Evolutionary conservation across 805 yeast species (phyloP), one percentile per base, ranked within the genome.

Genomic region (Candida khao-thaluensis): DNA sequence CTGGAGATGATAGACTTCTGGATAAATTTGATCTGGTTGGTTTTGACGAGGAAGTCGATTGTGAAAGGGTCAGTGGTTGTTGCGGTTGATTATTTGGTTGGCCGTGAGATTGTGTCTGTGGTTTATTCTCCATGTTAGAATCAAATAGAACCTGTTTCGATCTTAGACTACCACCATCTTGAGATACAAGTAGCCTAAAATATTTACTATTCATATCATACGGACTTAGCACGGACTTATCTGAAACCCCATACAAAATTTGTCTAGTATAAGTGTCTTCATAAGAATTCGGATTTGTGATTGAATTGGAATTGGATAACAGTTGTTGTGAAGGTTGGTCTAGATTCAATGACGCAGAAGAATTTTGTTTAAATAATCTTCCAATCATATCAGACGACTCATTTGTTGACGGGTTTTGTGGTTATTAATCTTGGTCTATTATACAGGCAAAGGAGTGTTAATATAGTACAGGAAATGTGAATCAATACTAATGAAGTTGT

Each of bases 131-230:
- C 6, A 11, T 25, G 21, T 30, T 24, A 3, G 57, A 64, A 53
- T 76, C 82, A 48, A 57, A 74, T n/a, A 76, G 54, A 2, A 69
- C 66, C 46, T 71, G 77, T 43, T 74, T 76, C 1, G 67, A 52
- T 12, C 79, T 51, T 8, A 76, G 42, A 37, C 51, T 62, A 2
- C 73, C 72, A 2, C 79, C 79, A 48, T 76, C 81, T 50, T 76
- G 81, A 6, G 75, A 58, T 22, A 76, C 59, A 3, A 76, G 53
- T 27, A 76, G 48, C 24, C 81, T 53, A 49, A 71, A 74, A 9
- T 48, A 49, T 41, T 59, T 57, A 20, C 47, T 45, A 39, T 58
- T 60, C 35, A 61, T 50, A 15, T 52, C 55, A 39, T 31, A 52
- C 1, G 64, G 62, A 38, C 48, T 44, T 24, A 62, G 45, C 14